These are phyloP conservation scores for Viridothelium virens DNA, from an alignment of 495 filamentous ascomycete genomes.

Conservation along the genomic window DNA sequence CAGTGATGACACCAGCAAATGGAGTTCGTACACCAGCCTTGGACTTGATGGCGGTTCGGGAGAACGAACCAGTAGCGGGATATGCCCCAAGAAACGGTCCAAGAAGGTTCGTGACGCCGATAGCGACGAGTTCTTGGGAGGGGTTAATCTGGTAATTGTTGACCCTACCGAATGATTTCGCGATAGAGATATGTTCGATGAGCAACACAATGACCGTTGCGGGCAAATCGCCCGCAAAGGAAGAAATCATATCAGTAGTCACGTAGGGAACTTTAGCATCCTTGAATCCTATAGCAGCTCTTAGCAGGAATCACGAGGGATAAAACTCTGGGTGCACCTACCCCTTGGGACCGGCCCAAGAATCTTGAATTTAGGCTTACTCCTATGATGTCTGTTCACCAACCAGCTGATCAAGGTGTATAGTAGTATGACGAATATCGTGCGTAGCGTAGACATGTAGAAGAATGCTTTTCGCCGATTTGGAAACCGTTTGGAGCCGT, in stretches of 20 bases:
- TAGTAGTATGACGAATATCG: constrained; percentile 84
- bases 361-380: constrained; percentile 54
- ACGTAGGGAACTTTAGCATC: constrained; percentile 70
- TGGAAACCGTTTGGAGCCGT: constrained; percentile 59
- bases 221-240: constrained; percentile 59
- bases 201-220: constrained; percentile 84
- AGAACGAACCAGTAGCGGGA: constrained; percentile 94
- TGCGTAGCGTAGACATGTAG: constrained; percentile 81
- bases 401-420: constrained; percentile 90
- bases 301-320: not conserved
- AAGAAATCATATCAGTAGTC: constrained; percentile 51
- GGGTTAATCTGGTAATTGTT: constrained; percentile 99
- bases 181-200: constrained; percentile 80
- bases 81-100: constrained; percentile 93
- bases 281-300: constrained; percentile 55
- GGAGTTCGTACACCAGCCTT: constrained; percentile 95
- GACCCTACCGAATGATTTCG: constrained; percentile 91
- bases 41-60: constrained; percentile 93
- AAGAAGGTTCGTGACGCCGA: constrained; percentile 84
- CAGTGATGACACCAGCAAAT: constrained; percentile 86
- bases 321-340: constrained; percentile 19
- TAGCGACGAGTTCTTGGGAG: constrained; percentile 92
- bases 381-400: constrained; percentile 53
- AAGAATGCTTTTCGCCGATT: constrained; percentile 69
- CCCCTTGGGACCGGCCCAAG: constrained; percentile 71